Evolutionary conservation across 495 filamentous ascomycete species (phyloP).

Genomic region (Neurospora pannonica): DNA sequence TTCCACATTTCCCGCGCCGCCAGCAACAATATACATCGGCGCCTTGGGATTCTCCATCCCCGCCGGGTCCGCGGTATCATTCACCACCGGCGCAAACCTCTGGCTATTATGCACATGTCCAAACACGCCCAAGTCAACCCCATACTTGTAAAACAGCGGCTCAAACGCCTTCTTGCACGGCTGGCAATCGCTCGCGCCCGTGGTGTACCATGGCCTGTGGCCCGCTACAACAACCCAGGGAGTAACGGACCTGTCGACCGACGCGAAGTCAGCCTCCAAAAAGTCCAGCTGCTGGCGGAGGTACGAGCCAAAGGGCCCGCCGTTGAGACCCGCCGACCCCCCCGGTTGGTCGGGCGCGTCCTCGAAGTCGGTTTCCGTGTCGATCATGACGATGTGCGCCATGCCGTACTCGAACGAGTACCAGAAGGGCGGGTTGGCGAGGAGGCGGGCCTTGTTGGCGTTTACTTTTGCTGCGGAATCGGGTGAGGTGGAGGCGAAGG

Average conservation of each 20-base stretch:
- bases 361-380: conserved; percentile 47
- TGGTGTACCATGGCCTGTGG: conserved; percentile 53
- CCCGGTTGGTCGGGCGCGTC: conserved; percentile 34
- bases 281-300: conserved; percentile 35
- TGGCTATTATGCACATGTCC: conserved; percentile 47
- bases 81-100: conserved; percentile 20
- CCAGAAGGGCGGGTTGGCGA: conserved; percentile 54
- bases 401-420: conserved; percentile 57
- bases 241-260: conserved; percentile 40
- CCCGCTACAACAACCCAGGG: conserved; percentile 52
- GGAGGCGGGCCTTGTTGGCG: conserved; percentile 36
- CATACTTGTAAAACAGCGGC: conserved; percentile 46
- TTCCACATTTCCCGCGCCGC: conserved; percentile 34
- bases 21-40: conserved; percentile 47
- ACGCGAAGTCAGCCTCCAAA: conserved; percentile 34
- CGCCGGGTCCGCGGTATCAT: conserved; percentile 34
- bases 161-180: conserved; percentile 51
- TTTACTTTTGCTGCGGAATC: conserved; percentile 32
- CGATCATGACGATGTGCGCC: conserved; percentile 46
- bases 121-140: conserved; percentile 52
- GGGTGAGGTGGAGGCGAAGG: conserved; percentile 36
- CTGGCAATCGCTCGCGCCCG: conserved; percentile 31
- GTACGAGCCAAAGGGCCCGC: conserved; percentile 41
- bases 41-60: conserved; percentile 44
- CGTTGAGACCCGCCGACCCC: conserved; percentile 36